Conservation (phyloP, 768 basidiomycete genomes). For the Russula olivacea region DNA sequence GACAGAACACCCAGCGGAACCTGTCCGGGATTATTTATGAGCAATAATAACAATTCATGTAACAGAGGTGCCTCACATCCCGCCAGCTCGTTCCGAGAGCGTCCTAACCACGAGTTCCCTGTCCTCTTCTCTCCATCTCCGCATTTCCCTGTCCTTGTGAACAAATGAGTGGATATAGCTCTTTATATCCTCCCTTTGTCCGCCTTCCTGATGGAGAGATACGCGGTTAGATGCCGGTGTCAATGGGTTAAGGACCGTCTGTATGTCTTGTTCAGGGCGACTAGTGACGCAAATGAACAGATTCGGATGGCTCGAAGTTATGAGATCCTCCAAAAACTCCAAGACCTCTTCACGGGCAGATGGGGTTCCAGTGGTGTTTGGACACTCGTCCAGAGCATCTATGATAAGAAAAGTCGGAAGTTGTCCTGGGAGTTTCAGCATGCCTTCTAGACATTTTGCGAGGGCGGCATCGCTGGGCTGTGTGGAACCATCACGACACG, state of each 20-base stretch:
- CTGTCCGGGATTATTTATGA: background rate
- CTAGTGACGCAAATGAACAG: background rate
- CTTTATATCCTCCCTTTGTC: background rate
- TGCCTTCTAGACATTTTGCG: background rate
- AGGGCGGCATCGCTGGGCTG: background rate
- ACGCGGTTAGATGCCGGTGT: background rate
- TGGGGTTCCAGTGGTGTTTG: background rate
- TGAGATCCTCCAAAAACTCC: background rate
- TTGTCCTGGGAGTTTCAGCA: background rate
- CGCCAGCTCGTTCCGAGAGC: background rate
- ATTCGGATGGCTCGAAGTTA: background rate
- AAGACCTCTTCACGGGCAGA: background rate
- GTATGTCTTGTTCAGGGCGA: background rate
- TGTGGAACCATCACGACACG: background rate
- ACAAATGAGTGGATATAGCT: background rate
- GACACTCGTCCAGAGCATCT: background rate
- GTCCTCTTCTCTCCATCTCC: constrained; percentile 2
- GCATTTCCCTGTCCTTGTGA: background rate
- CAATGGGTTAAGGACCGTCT: background rate
- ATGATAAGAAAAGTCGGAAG: background rate
- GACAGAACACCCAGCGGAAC: constrained; percentile 2
- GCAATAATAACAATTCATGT: background rate
- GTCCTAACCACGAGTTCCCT: background rate
- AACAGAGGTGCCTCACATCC: background rate
- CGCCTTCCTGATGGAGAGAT: background rate